These are phyloP conservation scores for Kuraishia borneana DNA, from an alignment of 805 yeast species.

Conservation along the genomic window DNA sequence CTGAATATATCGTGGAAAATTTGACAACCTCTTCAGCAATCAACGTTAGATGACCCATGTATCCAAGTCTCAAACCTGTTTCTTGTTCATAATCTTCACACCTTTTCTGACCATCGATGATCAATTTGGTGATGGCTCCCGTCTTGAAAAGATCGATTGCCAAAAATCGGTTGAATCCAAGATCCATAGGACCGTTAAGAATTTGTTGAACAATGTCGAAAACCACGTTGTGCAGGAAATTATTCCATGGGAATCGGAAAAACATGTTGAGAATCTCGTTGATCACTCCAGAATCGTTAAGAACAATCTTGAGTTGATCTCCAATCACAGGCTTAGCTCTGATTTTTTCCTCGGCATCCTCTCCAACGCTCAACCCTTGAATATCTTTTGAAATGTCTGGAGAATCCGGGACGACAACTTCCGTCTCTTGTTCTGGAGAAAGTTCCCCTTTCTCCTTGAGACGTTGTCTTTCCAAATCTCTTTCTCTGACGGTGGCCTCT, in stretches of 20 bases:
- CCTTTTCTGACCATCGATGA: constrained; percentile 48
- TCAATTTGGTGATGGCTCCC: constrained; percentile 44
- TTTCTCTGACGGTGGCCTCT: constrained; percentile 50
- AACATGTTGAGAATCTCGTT: constrained; percentile 62
- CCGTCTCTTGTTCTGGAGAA: not conserved
- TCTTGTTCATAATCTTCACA: constrained; percentile 51
- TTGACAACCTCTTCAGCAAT: constrained; percentile 95
- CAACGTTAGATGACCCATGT: constrained; percentile 92
- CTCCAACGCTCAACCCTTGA: constrained; percentile 16
- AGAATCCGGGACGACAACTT: constrained; percentile 15
- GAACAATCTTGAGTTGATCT: constrained; percentile 72
- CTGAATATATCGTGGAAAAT: constrained; percentile 51
- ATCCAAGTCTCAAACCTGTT: constrained; percentile 67
- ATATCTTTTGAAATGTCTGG: constrained; percentile 22
- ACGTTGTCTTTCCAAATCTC: constrained; percentile 57
- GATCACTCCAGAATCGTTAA: constrained; percentile 65
- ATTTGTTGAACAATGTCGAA: constrained; percentile 95
- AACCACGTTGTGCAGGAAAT: constrained; percentile 92
- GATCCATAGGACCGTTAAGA: constrained; percentile 75
- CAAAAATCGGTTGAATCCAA: constrained; percentile 73
- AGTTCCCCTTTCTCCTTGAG: constrained; percentile 20
- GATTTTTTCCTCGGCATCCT: constrained; percentile 14
- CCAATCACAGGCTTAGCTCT: constrained; percentile 68
- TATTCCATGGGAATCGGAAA: constrained; percentile 90
- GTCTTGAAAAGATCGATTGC: constrained; percentile 63